These are phyloP conservation scores for Rhynchospora tenuis DNA, from an alignment of 176 grass and related monocot species.

Conservation along the genomic window DNA sequence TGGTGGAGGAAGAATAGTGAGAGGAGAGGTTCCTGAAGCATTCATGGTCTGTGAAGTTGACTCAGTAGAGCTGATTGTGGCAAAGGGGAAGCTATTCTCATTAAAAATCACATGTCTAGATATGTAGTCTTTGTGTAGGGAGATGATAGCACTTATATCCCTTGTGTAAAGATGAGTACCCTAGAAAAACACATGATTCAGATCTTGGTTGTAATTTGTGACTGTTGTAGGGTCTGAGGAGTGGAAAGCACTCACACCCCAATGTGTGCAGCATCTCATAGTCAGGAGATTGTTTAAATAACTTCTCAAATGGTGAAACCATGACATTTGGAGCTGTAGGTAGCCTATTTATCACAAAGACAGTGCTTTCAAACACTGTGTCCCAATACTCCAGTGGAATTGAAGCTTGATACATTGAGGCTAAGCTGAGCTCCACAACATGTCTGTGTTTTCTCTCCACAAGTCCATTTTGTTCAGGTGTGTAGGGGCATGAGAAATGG, in stretches of 20 bases:
- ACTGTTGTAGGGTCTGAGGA: not conserved
- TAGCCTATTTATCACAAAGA: not conserved
- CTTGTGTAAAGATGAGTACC: not conserved
- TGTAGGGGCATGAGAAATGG: constrained; percentile 1
- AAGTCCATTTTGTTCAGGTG: not conserved
- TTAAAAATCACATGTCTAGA: not conserved
- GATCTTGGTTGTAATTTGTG: not conserved
- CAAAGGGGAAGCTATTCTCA: not conserved
- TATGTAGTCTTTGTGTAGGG: not conserved
- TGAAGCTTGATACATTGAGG: not conserved
- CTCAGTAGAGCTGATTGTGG: not conserved
- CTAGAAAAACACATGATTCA: not conserved
- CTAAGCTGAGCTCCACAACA: not conserved
- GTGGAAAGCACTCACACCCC: not conserved
- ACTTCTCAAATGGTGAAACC: not conserved
- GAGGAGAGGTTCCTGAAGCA: too few species aligned
- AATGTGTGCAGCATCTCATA: not conserved
- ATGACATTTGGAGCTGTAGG: not conserved
- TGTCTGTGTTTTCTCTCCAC: not conserved
- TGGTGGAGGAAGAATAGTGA: too few species aligned
- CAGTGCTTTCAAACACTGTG: not conserved
- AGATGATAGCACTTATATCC: not conserved
- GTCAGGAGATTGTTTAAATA: not conserved
- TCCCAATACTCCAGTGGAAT: not conserved
- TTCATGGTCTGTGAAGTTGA: too few species aligned